Evolutionary conservation across 345 rosid genomes (phyloP).

Genomic region (Populus pruinosa): DNA sequence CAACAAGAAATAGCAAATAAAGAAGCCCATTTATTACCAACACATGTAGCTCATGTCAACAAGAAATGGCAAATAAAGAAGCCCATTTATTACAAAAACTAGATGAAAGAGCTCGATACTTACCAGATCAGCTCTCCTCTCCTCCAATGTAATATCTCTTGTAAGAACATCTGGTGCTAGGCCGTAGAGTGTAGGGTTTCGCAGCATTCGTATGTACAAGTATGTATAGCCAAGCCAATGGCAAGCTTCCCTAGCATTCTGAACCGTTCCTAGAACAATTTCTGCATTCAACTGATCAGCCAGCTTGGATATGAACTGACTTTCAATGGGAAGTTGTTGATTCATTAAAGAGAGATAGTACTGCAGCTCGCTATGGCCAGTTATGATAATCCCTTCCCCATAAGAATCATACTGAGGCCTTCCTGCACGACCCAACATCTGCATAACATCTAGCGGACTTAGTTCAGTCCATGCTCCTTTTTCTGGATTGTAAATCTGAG

Average conservation of each 20-base stretch:
- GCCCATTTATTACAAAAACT: neutral
- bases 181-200: conserved; percentile 87
- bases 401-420: conserved; percentile 89
- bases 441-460: conserved; percentile 96
- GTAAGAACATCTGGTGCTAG: conserved; percentile 76
- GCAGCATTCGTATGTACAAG: conserved; percentile 74
- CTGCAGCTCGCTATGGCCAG: conserved; percentile 85
- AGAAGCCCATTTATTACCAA: neutral
- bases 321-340: conserved; percentile 96
- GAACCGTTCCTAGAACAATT: conserved; percentile 95
- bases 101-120: conserved; percentile 7
- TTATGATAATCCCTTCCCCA: conserved; percentile 96
- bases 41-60: neutral
- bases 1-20: neutral
- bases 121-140: conserved; percentile 98
- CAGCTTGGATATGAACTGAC: conserved; percentile 86
- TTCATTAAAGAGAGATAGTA: conserved; percentile 95
- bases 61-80: neutral
- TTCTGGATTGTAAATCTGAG: conserved; percentile 93
- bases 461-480: conserved; percentile 98
- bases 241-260: conserved; percentile 96
- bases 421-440: conserved; percentile 99
- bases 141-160: conserved; percentile 68
- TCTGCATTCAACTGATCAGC: conserved; percentile 99
- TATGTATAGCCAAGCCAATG: conserved; percentile 94